A percentile compares a stretch with the other conserved stretches of the same genome.
Evolutionary conservation across 208 protist species (phyloP).

Genomic region (Leishmania turanica): DNA sequence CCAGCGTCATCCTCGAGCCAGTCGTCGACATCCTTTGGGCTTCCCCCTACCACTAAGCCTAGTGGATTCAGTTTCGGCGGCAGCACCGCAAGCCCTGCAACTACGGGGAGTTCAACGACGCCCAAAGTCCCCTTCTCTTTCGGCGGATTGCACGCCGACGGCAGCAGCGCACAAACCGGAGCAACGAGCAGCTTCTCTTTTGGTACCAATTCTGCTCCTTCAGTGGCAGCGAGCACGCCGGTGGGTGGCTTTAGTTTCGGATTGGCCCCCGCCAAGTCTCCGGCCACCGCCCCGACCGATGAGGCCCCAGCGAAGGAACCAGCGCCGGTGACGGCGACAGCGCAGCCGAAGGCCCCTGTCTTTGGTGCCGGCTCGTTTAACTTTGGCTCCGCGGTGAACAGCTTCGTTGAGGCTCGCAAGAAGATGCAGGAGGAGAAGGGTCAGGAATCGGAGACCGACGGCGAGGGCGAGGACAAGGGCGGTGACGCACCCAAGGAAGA

Average conservation of each 20-base stretch:
- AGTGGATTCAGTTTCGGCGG: conserved; percentile 19
- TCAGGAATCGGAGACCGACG: conserved; percentile 6
- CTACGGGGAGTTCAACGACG: neutral
- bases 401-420: conserved; percentile 72
- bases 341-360: conserved; percentile 14
- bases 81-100: neutral
- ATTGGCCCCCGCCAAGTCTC: neutral
- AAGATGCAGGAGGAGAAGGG: conserved; percentile 48
- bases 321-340: conserved; percentile 4
- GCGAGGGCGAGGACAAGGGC: conserved; percentile 11
- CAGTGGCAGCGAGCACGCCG: neutral
- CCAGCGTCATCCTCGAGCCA: neutral
- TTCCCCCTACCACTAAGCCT: neutral
- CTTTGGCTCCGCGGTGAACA: conserved; percentile 64
- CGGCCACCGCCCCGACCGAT: conserved; percentile 2
- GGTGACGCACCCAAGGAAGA: conserved; percentile 31
- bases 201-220: neutral
- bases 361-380: conserved; percentile 59
- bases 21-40: neutral
- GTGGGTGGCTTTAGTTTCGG: conserved; percentile 21
- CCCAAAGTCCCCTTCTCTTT: conserved; percentile 3
- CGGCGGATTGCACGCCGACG: neutral
- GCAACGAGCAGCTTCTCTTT: conserved; percentile 17
- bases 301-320: conserved; percentile 6
- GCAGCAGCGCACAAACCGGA: neutral